A percentile compares a stretch with the other conserved stretches of the same genome.
Conservation (phyloP, 108 stramenopile genomes). For the Seminavis robusta region DNA sequence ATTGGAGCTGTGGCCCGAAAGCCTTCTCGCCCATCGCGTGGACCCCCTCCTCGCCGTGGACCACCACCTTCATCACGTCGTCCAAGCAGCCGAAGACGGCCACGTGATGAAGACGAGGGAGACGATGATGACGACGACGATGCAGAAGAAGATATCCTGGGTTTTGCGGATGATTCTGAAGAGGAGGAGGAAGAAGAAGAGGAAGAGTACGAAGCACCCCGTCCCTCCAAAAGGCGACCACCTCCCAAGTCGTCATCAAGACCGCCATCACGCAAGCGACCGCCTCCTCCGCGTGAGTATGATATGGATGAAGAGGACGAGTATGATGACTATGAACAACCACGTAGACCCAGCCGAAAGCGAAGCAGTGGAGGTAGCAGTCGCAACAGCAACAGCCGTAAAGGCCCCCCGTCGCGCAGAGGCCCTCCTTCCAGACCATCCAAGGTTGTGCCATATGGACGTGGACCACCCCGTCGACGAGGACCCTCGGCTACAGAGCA, state of each 20-base stretch:
- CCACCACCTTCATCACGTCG: constrained; percentile 9
- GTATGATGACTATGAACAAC: background rate
- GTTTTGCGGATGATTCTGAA: constrained; percentile 33
- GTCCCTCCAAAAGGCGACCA: background rate
- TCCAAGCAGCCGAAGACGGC: constrained; percentile 1
- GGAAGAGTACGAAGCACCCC: background rate
- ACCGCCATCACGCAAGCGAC: constrained; percentile 1
- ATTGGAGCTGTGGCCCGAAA: constrained; percentile 19
- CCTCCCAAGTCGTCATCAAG: background rate
- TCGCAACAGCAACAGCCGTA: background rate
- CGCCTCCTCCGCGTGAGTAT: background rate
- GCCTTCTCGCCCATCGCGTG: too few relatives aligned
- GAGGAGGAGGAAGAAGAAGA: constrained; percentile 49
- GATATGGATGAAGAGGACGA: background rate
- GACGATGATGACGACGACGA: constrained; percentile 42
- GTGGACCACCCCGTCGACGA: constrained; percentile 13
- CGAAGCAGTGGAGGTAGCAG: constrained; percentile 7
- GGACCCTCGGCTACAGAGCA: constrained; percentile 29
- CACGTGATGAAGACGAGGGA: too few relatives aligned
- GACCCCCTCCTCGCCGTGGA: too few relatives aligned
- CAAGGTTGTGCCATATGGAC: constrained; percentile 32
- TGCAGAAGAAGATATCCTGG: constrained; percentile 27
- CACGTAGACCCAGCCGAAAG: background rate
- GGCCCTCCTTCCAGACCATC: constrained; percentile 7
- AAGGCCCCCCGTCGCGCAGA: constrained; percentile 22